Conservation (phyloP, 2,329 filamentous ascomycete species). For the Beauveria sp. region DNA sequence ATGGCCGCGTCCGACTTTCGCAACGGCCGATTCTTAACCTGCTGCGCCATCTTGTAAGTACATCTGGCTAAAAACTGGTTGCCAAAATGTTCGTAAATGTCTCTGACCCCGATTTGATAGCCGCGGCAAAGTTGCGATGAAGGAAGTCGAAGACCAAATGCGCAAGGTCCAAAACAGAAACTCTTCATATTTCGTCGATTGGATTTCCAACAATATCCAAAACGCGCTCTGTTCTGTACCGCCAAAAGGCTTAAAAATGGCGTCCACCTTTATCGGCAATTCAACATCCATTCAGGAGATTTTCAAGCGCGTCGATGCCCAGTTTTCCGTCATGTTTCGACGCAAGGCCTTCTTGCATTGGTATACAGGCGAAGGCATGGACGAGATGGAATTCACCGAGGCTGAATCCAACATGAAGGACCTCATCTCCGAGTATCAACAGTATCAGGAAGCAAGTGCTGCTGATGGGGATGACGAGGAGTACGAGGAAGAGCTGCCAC, state of each 20-base stretch:
- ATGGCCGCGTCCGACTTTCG: slow-evolving; percentile 99
- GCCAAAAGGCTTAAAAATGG: slow-evolving; percentile 97
- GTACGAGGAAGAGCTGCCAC: slow-evolving; percentile 69
- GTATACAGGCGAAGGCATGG: slow-evolving; percentile 99
- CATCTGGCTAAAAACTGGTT: background rate
- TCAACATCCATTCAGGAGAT: slow-evolving; percentile 99
- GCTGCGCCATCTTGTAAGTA: slow-evolving; percentile 83
- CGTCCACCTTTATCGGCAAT: slow-evolving; percentile 97
- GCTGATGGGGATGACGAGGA: slow-evolving; percentile 89
- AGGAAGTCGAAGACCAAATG: slow-evolving; percentile 99
- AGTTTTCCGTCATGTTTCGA: slow-evolving; percentile 99
- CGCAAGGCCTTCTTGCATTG: slow-evolving; percentile 99
- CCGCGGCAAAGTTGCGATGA: slow-evolving; percentile 99
- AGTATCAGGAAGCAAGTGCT: slow-evolving; percentile 98
- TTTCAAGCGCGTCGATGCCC: slow-evolving; percentile 99
- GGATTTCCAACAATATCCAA: slow-evolving; percentile 99
- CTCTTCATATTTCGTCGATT: slow-evolving; percentile 98
- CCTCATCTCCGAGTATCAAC: slow-evolving; percentile 98
- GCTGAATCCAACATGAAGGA: slow-evolving; percentile 99
- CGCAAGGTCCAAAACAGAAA: slow-evolving; percentile 99
- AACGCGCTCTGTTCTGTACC: slow-evolving; percentile 98
- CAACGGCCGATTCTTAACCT: slow-evolving; percentile 98
- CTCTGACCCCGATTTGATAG: slow-evolving; percentile 27
- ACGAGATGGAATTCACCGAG: slow-evolving; percentile 99
- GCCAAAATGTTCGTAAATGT: slow-evolving; percentile 29